Evolutionary conservation across 2,329 filamentous ascomycete species (phyloP), one percentile per base, ranked within the genome.

Genomic region (Neopestalotiopsis clavispora): DNA sequence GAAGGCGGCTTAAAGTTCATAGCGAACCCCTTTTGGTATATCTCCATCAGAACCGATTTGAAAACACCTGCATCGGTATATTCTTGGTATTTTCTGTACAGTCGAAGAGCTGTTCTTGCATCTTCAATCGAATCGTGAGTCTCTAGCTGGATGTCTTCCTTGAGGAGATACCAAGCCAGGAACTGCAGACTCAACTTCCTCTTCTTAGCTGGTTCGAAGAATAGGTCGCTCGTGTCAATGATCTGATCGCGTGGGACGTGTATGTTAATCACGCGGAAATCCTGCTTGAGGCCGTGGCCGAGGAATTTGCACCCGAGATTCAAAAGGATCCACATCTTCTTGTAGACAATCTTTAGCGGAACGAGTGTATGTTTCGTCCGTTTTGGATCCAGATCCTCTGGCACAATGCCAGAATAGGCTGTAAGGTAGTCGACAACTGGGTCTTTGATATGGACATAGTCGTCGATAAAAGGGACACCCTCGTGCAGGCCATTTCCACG

Each of bases 211-310:
- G 92, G 90, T 69, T 97, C 90, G 80, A 93, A 97, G 83, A 97
- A 98, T 1, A 97, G 86, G 72, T 97, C 92, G 73, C 95, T 94
- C 0, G 97, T 99, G 80, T 99, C 96, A 67, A 99, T 94, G 45
- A 97, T 92, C 79, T 99, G 96, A 3, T 89, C 81, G 77, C 92
- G 93, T 1, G 97, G 96, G 0, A 99, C 92, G 78, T 98, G 94
- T 68, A 99, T 98, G 80, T 99, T 99, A 81, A 97, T 97, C 68
- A 97, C 97, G 66, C 96, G 94, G 82, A 99, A 98, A 80, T 99
- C 96, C 74, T 96, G 95, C 73, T 94, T 94, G 57, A 99, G 85
- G 4, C 95, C 95, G 76, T 99, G 96, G 2, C 96, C 96, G 4
- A 99, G 88, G 78, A 99, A 99, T 71, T 93, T 90, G 81, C 94